Evolutionary conservation across 2,329 filamentous ascomycete genomes (phyloP).

Genomic region (Talaromyces sp.): DNA sequence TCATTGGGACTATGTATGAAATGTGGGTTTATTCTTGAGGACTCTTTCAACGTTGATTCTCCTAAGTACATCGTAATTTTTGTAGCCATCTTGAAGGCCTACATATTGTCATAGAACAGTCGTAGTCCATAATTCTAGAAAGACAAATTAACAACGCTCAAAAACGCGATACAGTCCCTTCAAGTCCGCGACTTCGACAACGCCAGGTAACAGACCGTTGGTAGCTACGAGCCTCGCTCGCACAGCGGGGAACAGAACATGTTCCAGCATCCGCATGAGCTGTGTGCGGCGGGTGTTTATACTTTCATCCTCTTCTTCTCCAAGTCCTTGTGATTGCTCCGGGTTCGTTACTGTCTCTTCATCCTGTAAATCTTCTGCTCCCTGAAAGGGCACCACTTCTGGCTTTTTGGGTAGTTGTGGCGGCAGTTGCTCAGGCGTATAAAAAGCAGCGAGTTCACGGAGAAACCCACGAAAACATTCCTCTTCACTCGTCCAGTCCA

Average conservation of each 20-base stretch:
- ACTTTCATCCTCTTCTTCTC: constrained; percentile 49
- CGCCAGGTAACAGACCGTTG: constrained; percentile 66
- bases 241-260: constrained; percentile 86
- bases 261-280: constrained; percentile 72
- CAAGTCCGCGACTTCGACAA: constrained; percentile 84
- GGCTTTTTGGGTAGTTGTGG: constrained; percentile 26
- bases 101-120: background rate
- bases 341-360: constrained; percentile 20
- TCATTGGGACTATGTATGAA: background rate
- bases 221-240: constrained; percentile 80
- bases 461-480: constrained; percentile 80
- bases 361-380: background rate
- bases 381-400: background rate
- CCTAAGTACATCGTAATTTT: background rate
- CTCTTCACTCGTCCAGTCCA: constrained; percentile 82
- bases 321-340: constrained; percentile 24
- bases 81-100: background rate
- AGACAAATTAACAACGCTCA: constrained; percentile 69
- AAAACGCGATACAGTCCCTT: constrained; percentile 94
- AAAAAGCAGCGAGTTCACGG: constrained; percentile 82
- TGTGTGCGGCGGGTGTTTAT: constrained; percentile 58
- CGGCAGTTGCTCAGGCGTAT: constrained; percentile 81
- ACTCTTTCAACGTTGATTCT: background rate
- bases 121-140: background rate
- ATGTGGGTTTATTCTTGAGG: background rate